Evolutionary conservation across 495 filamentous ascomycete genomes (phyloP).

Genomic region (Aspergillus kassunensis): DNA sequence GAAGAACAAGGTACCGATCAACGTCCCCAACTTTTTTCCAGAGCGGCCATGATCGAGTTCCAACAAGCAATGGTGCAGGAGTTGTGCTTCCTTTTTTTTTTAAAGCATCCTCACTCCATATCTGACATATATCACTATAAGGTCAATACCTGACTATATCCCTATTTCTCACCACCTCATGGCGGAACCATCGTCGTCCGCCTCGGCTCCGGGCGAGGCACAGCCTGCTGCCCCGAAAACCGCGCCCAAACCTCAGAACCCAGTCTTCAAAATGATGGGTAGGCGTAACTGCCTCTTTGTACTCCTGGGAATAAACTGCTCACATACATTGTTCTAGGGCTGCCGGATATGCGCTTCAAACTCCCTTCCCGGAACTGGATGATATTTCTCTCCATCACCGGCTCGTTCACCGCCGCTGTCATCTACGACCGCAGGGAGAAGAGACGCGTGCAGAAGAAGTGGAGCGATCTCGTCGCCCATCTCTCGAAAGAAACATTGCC

Average conservation of each 20-base stretch:
- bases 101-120: background rate
- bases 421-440: constrained; percentile 91
- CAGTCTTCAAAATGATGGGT: constrained; percentile 71
- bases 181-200: constrained; percentile 36
- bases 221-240: constrained; percentile 30
- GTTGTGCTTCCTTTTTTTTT: background rate
- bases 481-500: constrained; percentile 72
- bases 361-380: constrained; percentile 96
- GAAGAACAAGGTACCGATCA: constrained; percentile 11
- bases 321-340: constrained; percentile 33
- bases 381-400: constrained; percentile 82
- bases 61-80: background rate
- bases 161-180: constrained; percentile 16
- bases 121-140: background rate
- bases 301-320: background rate
- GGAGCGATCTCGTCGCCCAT: constrained; percentile 83
- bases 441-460: constrained; percentile 74
- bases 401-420: constrained; percentile 69
- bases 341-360: constrained; percentile 75
- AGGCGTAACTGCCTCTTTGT: constrained; percentile 4
- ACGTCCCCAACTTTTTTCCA: constrained; percentile 17
- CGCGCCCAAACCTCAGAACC: constrained; percentile 55
- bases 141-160: background rate
- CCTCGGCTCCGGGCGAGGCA: constrained; percentile 25
- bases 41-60: background rate